Conservation (phyloP, 192 early-diverging fungal species). For the Coemansia sp. region DNA sequence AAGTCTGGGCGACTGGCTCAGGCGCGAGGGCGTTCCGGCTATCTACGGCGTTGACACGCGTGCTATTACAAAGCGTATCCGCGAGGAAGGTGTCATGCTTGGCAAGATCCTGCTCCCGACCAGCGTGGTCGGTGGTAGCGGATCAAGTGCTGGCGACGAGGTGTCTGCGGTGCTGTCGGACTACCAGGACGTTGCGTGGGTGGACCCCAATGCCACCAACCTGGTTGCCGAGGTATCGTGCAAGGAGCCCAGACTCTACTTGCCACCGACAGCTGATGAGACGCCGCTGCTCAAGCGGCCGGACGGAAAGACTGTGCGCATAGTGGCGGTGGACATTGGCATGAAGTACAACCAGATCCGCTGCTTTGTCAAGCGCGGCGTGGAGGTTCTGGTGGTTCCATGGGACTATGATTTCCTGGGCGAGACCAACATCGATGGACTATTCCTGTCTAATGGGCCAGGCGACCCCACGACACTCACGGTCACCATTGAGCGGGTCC, state of each 20-base stretch:
- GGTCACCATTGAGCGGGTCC: slow-evolving; percentile 74
- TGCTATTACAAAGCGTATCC: slow-evolving; percentile 96
- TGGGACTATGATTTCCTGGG: slow-evolving; percentile 94
- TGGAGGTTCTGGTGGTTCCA: slow-evolving; percentile 91
- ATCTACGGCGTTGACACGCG: slow-evolving; percentile 96
- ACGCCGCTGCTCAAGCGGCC: slow-evolving; percentile 43
- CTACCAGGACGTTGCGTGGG: slow-evolving; percentile 84
- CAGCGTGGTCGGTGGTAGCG: slow-evolving; percentile 51
- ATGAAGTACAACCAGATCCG: slow-evolving; percentile 99
- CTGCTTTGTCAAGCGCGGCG: slow-evolving; percentile 94
- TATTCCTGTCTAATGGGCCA: slow-evolving; percentile 95
- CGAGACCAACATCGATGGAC: slow-evolving; percentile 72
- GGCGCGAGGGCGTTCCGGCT: slow-evolving; percentile 88
- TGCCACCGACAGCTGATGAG: slow-evolving; percentile 56
- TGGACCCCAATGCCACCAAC: slow-evolving; percentile 92
- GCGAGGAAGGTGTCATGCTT: slow-evolving; percentile 84
- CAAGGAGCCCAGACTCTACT: slow-evolving; percentile 76
- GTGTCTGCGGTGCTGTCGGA: slow-evolving; percentile 60
- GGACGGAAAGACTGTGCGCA: slow-evolving; percentile 70
- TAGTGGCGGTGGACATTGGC: slow-evolving; percentile 95
- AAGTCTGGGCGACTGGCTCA: slow-evolving; percentile 88
- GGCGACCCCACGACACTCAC: slow-evolving; percentile 91
- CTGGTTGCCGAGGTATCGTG: slow-evolving; percentile 95
- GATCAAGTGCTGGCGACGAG: slow-evolving; percentile 31
- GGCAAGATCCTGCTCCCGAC: slow-evolving; percentile 91